These are phyloP conservation scores for Aureobasidium lini DNA, from an alignment of 2,329 filamentous ascomycete species.

Conservation along the genomic window DNA sequence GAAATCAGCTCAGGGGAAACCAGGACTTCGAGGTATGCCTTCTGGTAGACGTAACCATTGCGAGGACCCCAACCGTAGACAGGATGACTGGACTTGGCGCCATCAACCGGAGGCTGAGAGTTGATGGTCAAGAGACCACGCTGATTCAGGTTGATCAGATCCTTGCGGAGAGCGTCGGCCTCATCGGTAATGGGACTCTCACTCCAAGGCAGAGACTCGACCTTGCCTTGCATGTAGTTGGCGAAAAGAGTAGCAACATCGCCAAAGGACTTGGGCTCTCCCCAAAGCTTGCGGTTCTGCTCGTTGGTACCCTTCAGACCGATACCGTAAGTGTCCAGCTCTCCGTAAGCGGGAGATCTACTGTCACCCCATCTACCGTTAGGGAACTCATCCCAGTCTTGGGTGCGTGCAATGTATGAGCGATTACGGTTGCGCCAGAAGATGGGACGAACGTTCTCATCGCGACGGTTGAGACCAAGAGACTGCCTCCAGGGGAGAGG, in stretches of 20 bases:
- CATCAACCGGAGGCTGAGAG: slow-evolving; percentile 90
- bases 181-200: slow-evolving; percentile 80
- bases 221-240: slow-evolving; percentile 70
- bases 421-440: slow-evolving; percentile 98
- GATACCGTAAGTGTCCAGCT: slow-evolving; percentile 89
- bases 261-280: slow-evolving; percentile 68
- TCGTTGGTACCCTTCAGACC: slow-evolving; percentile 92
- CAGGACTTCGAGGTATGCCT: slow-evolving; percentile 89
- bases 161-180: slow-evolving; percentile 66
- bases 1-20: slow-evolving; percentile 72
- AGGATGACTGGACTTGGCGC: slow-evolving; percentile 77
- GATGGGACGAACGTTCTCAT: slow-evolving; percentile 93
- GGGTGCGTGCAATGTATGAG: slow-evolving; percentile 88
- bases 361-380: slow-evolving; percentile 99
- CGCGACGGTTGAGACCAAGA: slow-evolving; percentile 76
- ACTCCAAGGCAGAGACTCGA: slow-evolving; percentile 87
- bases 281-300: slow-evolving; percentile 92
- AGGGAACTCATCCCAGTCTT: slow-evolving; percentile 98
- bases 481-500: slow-evolving; percentile 96
- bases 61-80: slow-evolving; percentile 89
- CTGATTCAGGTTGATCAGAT: slow-evolving; percentile 74
- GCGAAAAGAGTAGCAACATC: slow-evolving; percentile 82
- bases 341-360: slow-evolving; percentile 89
- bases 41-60: slow-evolving; percentile 97
- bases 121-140: slow-evolving; percentile 92